phyloP scores from a whole-genome alignment of 2,329 filamentous ascomycete species.

The Ophiocordyceps camponoti-floridani region DNA sequence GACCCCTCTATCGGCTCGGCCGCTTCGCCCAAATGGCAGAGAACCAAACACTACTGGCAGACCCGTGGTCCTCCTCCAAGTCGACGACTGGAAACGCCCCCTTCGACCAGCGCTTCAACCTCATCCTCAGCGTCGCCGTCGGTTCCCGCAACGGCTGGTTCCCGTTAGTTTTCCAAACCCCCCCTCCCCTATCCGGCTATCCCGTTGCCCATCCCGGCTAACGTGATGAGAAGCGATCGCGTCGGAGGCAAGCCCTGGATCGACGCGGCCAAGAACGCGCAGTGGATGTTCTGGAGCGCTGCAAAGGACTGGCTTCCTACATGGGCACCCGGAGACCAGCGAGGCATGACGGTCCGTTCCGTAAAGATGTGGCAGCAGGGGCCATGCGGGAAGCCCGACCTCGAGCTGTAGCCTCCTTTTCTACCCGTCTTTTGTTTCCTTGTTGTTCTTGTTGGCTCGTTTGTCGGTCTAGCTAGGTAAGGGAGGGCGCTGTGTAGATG shows the following conservation, averaged over 20 bases:
- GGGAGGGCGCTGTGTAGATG: no score
- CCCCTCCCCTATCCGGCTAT: no score
- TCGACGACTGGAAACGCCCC: conserved; percentile 23
- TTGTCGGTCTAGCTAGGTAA: no score
- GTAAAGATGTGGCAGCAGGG: conserved; percentile 27
- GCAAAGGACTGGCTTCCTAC: conserved; percentile 23
- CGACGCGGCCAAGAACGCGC: conserved; percentile 19
- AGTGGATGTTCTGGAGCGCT: conserved; percentile 23
- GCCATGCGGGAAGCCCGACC: conserved; percentile 3
- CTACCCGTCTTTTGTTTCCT: no score
- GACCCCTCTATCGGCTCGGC: conserved; percentile 22
- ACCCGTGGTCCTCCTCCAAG: conserved; percentile 24
- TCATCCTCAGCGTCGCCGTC: conserved; percentile 32
- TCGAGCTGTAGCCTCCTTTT: neutral
- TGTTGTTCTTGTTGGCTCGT: no score
- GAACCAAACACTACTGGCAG: conserved; percentile 20
- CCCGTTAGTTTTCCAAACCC: conserved; percentile 15
- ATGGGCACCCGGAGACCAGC: conserved; percentile 23
- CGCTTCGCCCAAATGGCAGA: conserved; percentile 19
- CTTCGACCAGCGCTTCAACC: conserved; percentile 32
- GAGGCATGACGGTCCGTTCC: conserved; percentile 25
- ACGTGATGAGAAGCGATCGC: no score
- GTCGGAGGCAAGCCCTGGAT: conserved; percentile 27
- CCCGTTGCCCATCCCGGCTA: no score
- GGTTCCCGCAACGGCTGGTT: conserved; percentile 31